A percentile compares a stretch with the other conserved stretches of the same genome.
Evolutionary conservation across 495 filamentous ascomycete species (phyloP).

Genomic region (Penicillium silybi): DNA sequence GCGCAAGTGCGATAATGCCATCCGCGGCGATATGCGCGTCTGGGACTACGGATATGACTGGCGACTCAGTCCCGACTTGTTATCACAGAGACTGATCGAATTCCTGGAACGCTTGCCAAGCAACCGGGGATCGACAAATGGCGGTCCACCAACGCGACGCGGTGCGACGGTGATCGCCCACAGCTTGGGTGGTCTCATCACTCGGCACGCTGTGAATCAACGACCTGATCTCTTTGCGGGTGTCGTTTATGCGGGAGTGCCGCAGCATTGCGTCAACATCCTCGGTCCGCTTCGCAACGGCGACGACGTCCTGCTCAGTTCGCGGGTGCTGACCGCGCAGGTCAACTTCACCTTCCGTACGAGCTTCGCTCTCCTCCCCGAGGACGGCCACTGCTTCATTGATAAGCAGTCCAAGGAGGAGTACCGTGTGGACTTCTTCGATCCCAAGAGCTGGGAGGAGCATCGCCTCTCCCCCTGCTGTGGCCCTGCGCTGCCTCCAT

Average conservation of each 20-base stretch:
- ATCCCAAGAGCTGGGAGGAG: constrained; percentile 72
- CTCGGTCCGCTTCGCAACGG: constrained; percentile 87
- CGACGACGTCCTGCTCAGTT: constrained; percentile 85
- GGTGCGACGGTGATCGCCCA: constrained; percentile 86
- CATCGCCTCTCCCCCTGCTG: constrained; percentile 77
- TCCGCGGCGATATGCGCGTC: constrained; percentile 67
- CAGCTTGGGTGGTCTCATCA: constrained; percentile 85
- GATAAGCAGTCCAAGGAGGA: constrained; percentile 74
- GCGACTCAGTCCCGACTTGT: constrained; percentile 78
- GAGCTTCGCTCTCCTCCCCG: constrained; percentile 78
- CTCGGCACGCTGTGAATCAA: constrained; percentile 84
- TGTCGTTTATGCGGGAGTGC: constrained; percentile 80
- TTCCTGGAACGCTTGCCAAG: constrained; percentile 74
- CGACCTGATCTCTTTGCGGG: constrained; percentile 84
- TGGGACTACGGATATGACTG: constrained; percentile 96
- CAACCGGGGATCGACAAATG: constrained; percentile 41
- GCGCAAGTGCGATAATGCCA: constrained; percentile 65
- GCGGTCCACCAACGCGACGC: constrained; percentile 19
- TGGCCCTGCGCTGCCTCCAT: constrained; percentile 51
- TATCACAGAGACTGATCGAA: constrained; percentile 62
- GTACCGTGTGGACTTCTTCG: constrained; percentile 82
- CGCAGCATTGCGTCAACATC: constrained; percentile 84
- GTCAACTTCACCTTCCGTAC: constrained; percentile 93
- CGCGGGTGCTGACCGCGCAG: constrained; percentile 86
- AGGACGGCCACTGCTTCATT: constrained; percentile 85